These are phyloP conservation scores for Graphiopsis chlorocephala DNA, from an alignment of 2,329 filamentous ascomycete genomes.

Conservation along the genomic window DNA sequence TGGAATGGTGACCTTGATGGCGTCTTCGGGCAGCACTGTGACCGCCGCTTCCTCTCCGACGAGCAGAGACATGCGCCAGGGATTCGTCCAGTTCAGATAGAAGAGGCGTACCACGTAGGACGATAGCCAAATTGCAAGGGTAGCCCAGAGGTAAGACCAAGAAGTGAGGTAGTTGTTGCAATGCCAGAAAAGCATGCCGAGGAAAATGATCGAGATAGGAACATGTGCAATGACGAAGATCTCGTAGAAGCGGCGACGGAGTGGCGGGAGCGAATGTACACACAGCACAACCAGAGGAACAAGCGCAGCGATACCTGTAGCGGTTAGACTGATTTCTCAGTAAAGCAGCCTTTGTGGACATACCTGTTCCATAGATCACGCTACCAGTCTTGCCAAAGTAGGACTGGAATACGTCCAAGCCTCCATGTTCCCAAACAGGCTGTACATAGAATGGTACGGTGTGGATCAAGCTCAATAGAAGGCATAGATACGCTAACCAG, in stretches of 20 bases:
- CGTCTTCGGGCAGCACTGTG: constrained; percentile 84
- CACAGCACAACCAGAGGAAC: constrained; percentile 81
- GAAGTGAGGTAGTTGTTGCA: constrained; percentile 88
- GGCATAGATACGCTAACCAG: constrained; percentile 83
- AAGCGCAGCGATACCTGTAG: constrained; percentile 61
- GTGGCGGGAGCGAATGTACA: constrained; percentile 74
- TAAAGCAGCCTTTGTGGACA: constrained; percentile 16
- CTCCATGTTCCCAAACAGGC: constrained; percentile 78
- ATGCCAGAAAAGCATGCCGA: constrained; percentile 92
- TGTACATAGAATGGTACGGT: constrained; percentile 87
- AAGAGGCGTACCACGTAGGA: constrained; percentile 74
- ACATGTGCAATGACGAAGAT: constrained; percentile 79
- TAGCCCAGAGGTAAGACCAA: constrained; percentile 84
- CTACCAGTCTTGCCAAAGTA: constrained; percentile 67
- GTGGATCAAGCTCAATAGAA: constrained; percentile 80
- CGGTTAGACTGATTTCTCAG: constrained; percentile 18
- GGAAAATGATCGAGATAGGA: constrained; percentile 74
- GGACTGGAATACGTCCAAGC: constrained; percentile 65
- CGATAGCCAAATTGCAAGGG: constrained; percentile 71
- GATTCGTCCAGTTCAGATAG: constrained; percentile 86
- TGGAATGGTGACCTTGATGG: constrained; percentile 92
- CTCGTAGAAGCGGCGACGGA: constrained; percentile 79
- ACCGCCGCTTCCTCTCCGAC: constrained; percentile 90
- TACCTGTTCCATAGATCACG: constrained; percentile 79
- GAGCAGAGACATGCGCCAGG: constrained; percentile 74